Conservation (phyloP, 2,329 filamentous ascomycete genomes). For the Cladobotryum protrusum region DNA sequence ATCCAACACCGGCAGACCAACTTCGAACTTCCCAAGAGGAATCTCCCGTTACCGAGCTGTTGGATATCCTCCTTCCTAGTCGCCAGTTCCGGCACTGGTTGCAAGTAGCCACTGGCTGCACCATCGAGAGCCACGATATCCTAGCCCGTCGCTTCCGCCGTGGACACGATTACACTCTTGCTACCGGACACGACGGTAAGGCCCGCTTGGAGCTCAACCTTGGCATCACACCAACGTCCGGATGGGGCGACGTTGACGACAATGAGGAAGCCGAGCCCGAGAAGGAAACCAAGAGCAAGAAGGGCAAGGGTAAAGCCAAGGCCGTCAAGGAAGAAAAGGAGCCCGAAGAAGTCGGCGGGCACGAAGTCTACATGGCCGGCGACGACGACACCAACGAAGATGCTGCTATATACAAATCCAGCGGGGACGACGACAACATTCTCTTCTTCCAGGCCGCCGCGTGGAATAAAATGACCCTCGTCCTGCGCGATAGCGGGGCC, state of each 20-base stretch:
- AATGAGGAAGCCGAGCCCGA: constrained; percentile 38
- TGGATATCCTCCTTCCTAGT: constrained; percentile 79
- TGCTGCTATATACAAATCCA: constrained; percentile 80
- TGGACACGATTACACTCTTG: constrained; percentile 86
- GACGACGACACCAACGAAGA: constrained; percentile 67
- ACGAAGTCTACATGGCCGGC: constrained; percentile 90
- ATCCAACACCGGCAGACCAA: constrained; percentile 39
- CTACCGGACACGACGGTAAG: constrained; percentile 72
- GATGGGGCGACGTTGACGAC: constrained; percentile 70
- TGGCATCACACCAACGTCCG: constrained; percentile 74
- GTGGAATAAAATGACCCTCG: constrained; percentile 91
- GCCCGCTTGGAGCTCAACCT: constrained; percentile 82
- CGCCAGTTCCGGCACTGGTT: constrained; percentile 86
- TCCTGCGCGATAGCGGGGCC: constrained; percentile 77
- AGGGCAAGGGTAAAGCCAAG: constrained; percentile 26
- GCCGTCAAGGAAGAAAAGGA: constrained; percentile 29
- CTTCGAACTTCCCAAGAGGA: constrained; percentile 33
- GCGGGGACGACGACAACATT: constrained; percentile 67
- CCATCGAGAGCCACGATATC: constrained; percentile 66
- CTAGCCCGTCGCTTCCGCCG: constrained; percentile 82
- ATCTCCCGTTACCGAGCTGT: constrained; percentile 66
- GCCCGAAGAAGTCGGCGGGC: constrained; percentile 60
- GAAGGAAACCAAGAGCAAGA: constrained; percentile 24
- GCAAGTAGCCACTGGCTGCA: constrained; percentile 70
- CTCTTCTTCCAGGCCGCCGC: constrained; percentile 56